phyloP scores from a whole-genome alignment of 179 eudicot genomes.

The Vitellaria paradoxa region DNA sequence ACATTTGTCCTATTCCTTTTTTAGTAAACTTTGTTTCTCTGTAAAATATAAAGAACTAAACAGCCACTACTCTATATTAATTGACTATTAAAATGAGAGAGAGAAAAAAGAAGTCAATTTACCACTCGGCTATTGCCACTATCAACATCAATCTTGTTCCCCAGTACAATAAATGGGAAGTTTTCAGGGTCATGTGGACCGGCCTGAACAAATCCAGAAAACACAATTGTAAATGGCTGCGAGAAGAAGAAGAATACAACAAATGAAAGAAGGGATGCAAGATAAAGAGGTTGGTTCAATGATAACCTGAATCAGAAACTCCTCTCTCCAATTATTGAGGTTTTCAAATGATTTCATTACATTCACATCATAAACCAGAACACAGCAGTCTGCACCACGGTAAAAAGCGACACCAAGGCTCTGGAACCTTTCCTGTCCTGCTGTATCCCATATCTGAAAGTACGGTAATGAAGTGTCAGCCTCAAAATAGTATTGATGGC shows the following conservation, averaged over 20 bases:
- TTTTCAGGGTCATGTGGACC: constrained; percentile 43
- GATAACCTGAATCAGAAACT: constrained; percentile 54
- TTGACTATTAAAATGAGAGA: not conserved
- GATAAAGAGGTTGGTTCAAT: no score
- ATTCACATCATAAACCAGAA: constrained; percentile 57
- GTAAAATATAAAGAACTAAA: not conserved
- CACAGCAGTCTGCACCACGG: constrained; percentile 29
- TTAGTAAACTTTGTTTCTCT: not conserved
- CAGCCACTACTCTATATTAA: not conserved
- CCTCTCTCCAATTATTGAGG: constrained; percentile 43
- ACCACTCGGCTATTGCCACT: constrained; percentile 78
- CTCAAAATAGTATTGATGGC: not conserved
- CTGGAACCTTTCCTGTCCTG: no score
- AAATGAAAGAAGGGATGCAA: not conserved
- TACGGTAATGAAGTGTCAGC: not conserved
- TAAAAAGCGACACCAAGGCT: constrained; percentile 38
- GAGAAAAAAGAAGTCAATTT: constrained; percentile 11
- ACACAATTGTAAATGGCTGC: not conserved
- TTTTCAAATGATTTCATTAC: constrained; percentile 45
- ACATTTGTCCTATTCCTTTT: not conserved
- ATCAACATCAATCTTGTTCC: constrained; percentile 73
- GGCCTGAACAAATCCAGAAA: constrained; percentile 38
- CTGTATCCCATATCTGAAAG: constrained; percentile 58
- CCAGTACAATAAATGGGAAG: constrained; percentile 46
- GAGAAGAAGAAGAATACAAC: not conserved